Evolutionary conservation across 2,329 filamentous ascomycete genomes (phyloP).

Genomic region (Aspergillus flavus): DNA sequence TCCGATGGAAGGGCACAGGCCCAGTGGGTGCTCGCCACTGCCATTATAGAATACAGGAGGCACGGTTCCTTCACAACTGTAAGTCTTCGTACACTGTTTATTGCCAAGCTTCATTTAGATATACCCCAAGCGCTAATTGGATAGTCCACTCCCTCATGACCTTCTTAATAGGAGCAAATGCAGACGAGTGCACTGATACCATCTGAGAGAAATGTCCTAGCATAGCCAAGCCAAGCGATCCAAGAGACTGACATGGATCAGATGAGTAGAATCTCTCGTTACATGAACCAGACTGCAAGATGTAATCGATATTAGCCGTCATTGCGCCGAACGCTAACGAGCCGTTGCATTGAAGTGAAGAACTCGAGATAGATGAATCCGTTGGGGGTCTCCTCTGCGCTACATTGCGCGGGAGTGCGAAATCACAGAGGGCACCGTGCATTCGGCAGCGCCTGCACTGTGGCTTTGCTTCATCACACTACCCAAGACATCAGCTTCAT

Average conservation of each 20-base stretch:
- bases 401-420: background rate
- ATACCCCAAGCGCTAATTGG: background rate
- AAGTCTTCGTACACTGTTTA: background rate
- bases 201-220: background rate
- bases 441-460: background rate
- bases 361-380: background rate
- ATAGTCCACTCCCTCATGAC: background rate
- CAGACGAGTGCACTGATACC: background rate
- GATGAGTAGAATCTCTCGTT: no score
- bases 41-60: constrained; percentile 1
- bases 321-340: background rate
- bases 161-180: background rate
- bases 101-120: background rate
- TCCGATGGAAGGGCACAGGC: background rate
- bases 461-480: constrained; percentile 2
- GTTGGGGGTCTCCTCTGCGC: background rate
- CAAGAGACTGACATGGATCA: background rate
- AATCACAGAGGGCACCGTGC: constrained; percentile 1
- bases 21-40: constrained; percentile 3
- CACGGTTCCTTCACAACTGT: background rate
- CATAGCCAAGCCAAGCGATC: background rate
- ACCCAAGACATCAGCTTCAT: background rate
- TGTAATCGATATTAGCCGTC: background rate
- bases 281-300: background rate
- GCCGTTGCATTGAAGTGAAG: background rate